Evolutionary conservation across 2,329 filamentous ascomycete genomes (phyloP).

Genomic region (Claviceps monticola): DNA sequence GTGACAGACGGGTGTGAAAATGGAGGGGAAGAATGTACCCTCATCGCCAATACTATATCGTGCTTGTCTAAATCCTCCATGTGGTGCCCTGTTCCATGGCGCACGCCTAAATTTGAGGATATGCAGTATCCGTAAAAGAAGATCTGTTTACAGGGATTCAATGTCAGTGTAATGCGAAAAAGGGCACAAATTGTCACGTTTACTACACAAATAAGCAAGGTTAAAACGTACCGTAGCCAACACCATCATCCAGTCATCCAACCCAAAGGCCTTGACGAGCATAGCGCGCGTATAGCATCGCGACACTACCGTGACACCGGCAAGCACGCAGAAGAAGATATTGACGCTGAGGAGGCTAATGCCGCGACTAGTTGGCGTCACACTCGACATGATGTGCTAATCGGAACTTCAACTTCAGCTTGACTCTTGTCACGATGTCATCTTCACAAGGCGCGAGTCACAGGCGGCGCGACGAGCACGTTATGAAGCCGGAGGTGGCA

Average conservation of each 20-base stretch:
- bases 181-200: too few relatives aligned
- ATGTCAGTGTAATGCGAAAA: too few relatives aligned
- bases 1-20: neutral
- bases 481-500: too few relatives aligned
- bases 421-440: neutral
- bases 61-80: conserved; percentile 15
- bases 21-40: conserved; percentile 11
- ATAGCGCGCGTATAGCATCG: conserved; percentile 6
- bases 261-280: conserved; percentile 4
- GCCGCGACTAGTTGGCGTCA: conserved; percentile 11
- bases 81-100: conserved; percentile 28
- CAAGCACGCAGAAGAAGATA: conserved; percentile 9
- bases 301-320: conserved; percentile 11
- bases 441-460: neutral
- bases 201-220: too few relatives aligned
- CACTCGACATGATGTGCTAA: neutral
- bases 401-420: too few relatives aligned
- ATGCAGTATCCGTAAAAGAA: conserved; percentile 24
- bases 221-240: conserved; percentile 2
- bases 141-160: conserved; percentile 10
- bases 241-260: conserved; percentile 5
- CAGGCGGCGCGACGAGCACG: too few relatives aligned
- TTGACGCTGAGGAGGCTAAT: conserved; percentile 15
- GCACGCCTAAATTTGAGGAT: conserved; percentile 17
- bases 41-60: conserved; percentile 18